phyloP scores from a whole-genome alignment of 2,329 filamentous ascomycete genomes.

The Lasiodiplodia sp. region DNA sequence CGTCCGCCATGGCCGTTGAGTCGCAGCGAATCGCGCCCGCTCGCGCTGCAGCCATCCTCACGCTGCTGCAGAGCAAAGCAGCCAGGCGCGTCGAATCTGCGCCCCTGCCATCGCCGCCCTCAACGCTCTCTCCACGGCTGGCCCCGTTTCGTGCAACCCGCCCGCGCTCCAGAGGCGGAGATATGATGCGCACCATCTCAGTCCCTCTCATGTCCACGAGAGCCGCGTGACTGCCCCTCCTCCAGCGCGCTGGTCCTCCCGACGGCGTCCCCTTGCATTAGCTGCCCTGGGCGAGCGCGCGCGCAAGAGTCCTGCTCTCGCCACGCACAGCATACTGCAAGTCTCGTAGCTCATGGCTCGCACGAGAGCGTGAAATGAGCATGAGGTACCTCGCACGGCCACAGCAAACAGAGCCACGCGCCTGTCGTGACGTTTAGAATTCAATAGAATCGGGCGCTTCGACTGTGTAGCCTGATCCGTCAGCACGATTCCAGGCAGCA shows the following conservation, averaged over 20 bases:
- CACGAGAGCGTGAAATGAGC: constrained; percentile 21
- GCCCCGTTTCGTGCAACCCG: constrained; percentile 13
- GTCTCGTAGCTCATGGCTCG: constrained; percentile 24
- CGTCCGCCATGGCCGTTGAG: constrained; percentile 17
- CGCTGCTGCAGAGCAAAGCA: constrained; percentile 11
- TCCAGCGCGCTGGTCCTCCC: constrained; percentile 10
- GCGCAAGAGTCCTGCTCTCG: constrained; percentile 18
- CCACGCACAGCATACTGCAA: constrained; percentile 19
- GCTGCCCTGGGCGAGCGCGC: background rate
- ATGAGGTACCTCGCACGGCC: background rate
- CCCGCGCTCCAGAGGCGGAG: constrained; percentile 2
- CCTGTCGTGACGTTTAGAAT: constrained; percentile 27
- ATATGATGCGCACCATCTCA: background rate
- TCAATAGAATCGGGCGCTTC: constrained; percentile 25
- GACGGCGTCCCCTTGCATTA: constrained; percentile 24
- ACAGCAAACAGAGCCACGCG: constrained; percentile 15
- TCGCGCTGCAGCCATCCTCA: constrained; percentile 7
- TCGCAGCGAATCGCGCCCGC: constrained; percentile 14
- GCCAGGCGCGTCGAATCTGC: constrained; percentile 17
- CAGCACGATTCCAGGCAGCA: constrained; percentile 20
- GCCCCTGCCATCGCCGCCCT: constrained; percentile 8
- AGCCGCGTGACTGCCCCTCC: constrained; percentile 25
- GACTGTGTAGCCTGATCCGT: constrained; percentile 15
- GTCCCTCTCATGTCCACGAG: background rate
- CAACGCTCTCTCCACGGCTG: constrained; percentile 21